Percentiles rank a stretch among this genome's conserved stretches.
These are phyloP conservation scores for Fomitopsis betulina DNA, from an alignment of 1,284 basidiomycete genomes.

Conservation along the genomic window DNA sequence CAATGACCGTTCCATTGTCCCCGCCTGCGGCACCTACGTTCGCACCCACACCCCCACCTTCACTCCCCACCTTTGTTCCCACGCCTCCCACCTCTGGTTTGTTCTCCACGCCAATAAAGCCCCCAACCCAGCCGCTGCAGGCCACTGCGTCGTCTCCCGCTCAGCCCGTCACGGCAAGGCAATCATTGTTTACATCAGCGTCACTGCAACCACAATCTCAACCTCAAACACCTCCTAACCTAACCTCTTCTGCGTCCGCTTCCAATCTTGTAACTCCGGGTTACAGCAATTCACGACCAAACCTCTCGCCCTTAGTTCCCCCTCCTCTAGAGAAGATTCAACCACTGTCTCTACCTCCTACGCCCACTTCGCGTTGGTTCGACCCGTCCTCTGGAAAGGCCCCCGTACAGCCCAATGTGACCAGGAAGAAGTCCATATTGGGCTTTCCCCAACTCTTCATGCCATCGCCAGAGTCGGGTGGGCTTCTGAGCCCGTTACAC, in stretches of 20 bases:
- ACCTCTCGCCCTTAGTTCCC: slow-evolving; percentile 20
- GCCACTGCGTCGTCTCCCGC: not conserved
- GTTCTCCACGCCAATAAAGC: not conserved
- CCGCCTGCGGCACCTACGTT: not conserved
- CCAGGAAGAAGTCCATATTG: slow-evolving; percentile 24
- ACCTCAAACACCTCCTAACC: slow-evolving; percentile 1
- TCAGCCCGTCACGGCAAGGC: slow-evolving; percentile 19
- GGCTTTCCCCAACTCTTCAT: slow-evolving; percentile 24
- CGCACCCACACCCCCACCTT: not conserved
- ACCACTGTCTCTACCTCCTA: slow-evolving; percentile 25
- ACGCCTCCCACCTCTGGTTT: not conserved
- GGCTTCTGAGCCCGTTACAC: slow-evolving; percentile 31
- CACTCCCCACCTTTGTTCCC: not conserved
- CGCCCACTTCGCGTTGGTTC: slow-evolving; percentile 28
- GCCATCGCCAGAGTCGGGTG: slow-evolving; percentile 14
- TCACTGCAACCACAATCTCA: slow-evolving; percentile 4
- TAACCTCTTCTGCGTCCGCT: slow-evolving; percentile 8
- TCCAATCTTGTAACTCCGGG: not conserved
- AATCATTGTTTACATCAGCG: slow-evolving; percentile 20
- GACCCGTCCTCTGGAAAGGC: slow-evolving; percentile 17
- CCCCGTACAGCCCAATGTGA: slow-evolving; percentile 8
- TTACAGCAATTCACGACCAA: slow-evolving; percentile 1
- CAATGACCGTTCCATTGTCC: not conserved
- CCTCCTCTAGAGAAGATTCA: slow-evolving; percentile 19
- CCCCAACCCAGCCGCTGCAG: slow-evolving; percentile 3